These are phyloP conservation scores for Trichoderma pleuroti DNA, from an alignment of 2,329 filamentous ascomycete species.

Conservation along the genomic window DNA sequence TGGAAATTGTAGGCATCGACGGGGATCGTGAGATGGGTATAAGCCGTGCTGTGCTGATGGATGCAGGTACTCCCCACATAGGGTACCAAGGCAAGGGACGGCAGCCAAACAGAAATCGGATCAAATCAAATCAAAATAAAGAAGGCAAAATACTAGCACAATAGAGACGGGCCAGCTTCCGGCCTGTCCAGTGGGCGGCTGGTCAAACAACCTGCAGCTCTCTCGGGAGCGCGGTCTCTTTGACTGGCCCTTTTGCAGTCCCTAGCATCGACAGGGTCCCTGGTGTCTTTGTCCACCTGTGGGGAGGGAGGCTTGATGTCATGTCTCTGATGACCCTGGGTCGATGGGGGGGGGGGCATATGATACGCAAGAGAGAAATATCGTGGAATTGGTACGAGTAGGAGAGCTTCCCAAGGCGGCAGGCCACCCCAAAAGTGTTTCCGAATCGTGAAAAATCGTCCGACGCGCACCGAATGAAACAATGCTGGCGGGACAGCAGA, in stretches of 20 bases:
- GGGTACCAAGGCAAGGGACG: neutral
- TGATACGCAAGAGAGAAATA: neutral
- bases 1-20: neutral
- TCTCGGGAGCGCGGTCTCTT: neutral
- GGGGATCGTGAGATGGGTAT: neutral
- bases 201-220: slow-evolving; percentile 4
- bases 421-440: neutral
- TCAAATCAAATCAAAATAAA: neutral
- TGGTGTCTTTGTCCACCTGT: neutral
- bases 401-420: slow-evolving; percentile 1
- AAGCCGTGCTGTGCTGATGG: neutral
- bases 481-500: neutral
- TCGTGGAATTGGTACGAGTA: neutral
- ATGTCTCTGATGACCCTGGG: slow-evolving; percentile 13
- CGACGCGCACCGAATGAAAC: neutral
- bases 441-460: neutral
- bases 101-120: neutral
- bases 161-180: neutral
- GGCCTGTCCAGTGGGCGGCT: neutral
- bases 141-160: neutral
- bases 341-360: neutral
- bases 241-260: neutral
- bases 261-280: neutral
- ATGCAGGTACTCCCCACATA: neutral
- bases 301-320: slow-evolving; percentile 13